Conservation (phyloP, 2,329 filamentous ascomycete genomes). For the Phaeosphaeria sp. region DNA sequence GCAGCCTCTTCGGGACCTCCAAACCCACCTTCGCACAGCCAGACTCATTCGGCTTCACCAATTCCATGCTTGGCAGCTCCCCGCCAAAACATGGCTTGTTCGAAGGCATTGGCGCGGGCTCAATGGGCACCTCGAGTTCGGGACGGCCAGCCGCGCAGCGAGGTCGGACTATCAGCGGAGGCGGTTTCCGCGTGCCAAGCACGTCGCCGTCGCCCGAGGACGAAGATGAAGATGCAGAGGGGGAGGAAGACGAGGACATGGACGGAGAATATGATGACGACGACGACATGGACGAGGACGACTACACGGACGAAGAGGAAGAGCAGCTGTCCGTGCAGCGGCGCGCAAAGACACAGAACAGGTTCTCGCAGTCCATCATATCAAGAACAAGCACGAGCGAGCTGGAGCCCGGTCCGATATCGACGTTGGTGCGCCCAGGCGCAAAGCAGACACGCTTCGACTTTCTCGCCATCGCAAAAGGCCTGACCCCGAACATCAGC, state of each 20-base stretch:
- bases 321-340: conserved; percentile 54
- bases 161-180: conserved; percentile 31
- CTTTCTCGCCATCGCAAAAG: conserved; percentile 74
- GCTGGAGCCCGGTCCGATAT: conserved; percentile 22
- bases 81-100: conserved; percentile 39
- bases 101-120: conserved; percentile 35
- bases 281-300: conserved; percentile 44
- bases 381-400: conserved; percentile 48
- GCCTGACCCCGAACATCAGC: conserved; percentile 64
- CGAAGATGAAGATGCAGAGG: conserved; percentile 43
- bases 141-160: conserved; percentile 36
- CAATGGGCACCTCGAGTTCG: conserved; percentile 35
- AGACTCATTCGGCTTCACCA: conserved; percentile 22
- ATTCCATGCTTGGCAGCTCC: conserved; percentile 37
- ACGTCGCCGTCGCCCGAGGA: conserved; percentile 46
- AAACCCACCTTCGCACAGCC: conserved; percentile 45
- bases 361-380: conserved; percentile 37
- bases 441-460: conserved; percentile 62
- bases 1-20: conserved; percentile 58
- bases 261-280: conserved; percentile 12
- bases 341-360: conserved; percentile 26
- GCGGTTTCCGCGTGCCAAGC: conserved; percentile 43
- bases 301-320: conserved; percentile 32
- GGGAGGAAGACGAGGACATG: conserved; percentile 31
- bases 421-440: conserved; percentile 32